Evolutionary conservation across 192 early-diverging fungal species (phyloP), one percentile per base, ranked within the genome.

Genomic region (Mycoemilia scoparia): DNA sequence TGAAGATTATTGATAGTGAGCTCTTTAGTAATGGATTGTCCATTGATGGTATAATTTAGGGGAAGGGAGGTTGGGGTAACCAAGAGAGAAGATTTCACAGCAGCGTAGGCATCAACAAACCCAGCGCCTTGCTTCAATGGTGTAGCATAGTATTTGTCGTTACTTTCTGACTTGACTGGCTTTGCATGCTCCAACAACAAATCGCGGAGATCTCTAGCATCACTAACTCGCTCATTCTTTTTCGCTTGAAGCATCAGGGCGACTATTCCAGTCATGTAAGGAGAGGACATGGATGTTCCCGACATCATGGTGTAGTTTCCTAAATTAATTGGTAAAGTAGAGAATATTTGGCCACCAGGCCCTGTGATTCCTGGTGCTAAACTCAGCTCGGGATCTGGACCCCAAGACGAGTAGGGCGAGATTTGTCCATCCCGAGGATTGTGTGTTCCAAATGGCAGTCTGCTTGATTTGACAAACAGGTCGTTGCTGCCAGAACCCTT

Each of bases 361-460:
- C 70, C 70, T 2, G 60, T 48, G 11, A 77, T 49, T 5, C 68
- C 68, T 0, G 72, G 72, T 51, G 81, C 77, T 14, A 75, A 38
- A 12, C 67, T 49, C 29, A 89, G 51, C 32, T 82, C 70, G 21
- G 60, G 60, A 26, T 67, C 73, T 0, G 79, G 71, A 14, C 88
- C 88, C 45, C 69, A 67, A 15, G 76, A 79, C 7, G 78, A 79
- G 39, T 79, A 86, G 24, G 34, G 31, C n/a, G 84, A 84, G 5
- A 83, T 46, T 20, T 57, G 72, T 21, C 72, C 71, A 20, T 67
- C 75, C 5, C 65, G 43, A 1, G 60, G 50, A 34, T 69, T 60
- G 10, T 24, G 36, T 9, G 34, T 39, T 12, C 54, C 52, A 2
- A 25, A 4, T 24, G 59, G 34, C 43, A 73, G 51, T 34, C 49